Evolutionary conservation across 192 early-diverging fungal species (phyloP), one percentile per base, ranked within the genome.

Genomic region (Coemansia sp.): DNA sequence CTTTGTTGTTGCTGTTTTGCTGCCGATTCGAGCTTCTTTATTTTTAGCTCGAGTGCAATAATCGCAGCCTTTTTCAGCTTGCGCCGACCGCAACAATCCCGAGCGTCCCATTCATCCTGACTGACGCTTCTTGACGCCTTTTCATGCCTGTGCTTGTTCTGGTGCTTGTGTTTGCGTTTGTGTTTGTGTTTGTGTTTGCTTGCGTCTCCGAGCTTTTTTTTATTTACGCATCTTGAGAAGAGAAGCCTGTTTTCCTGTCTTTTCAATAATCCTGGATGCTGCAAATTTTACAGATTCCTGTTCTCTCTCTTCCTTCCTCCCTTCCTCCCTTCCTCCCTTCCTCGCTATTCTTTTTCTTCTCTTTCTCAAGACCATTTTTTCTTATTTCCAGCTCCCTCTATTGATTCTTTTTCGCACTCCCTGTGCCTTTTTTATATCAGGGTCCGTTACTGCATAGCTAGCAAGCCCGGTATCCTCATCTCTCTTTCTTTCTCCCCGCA

Each of bases 141-240:
- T n/a, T n/a, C n/a, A n/a, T 30, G 53, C 53, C 13, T 55, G 27
- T 55, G 27, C 27, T 56, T 36, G 35, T 56, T 19, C 19, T 56
- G 34, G 29, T 36, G 27, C 27, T 24, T 29, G 53, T 36, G 18
- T 56, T 56, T 32, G 8, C 8, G 3, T 32, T 32, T 32, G 3
- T 32, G 30, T 32, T 32, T 32, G 30, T 32, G 30, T 32, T 32
- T 32, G 30, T 32, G 30, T 8, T 32, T 19, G n/a, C 6, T 23
- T 23, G 55, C 32, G 39, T 36, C 36, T 22, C 8, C 30, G 55
- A 27, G 50, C 35, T 23, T 22, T 10, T 23, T 61, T 4, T 20
- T 29, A 27, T 36, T 24, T 35, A 10, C 34, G 13, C 39, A 42
- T 42, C 39, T 42, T 42, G 8, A 42, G 39, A 42, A 42, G 39